Percentiles rank a stretch among this genome's conserved stretches.
Evolutionary conservation across 345 rosid genomes (phyloP).

Genomic region (Anacardium occidentale): DNA sequence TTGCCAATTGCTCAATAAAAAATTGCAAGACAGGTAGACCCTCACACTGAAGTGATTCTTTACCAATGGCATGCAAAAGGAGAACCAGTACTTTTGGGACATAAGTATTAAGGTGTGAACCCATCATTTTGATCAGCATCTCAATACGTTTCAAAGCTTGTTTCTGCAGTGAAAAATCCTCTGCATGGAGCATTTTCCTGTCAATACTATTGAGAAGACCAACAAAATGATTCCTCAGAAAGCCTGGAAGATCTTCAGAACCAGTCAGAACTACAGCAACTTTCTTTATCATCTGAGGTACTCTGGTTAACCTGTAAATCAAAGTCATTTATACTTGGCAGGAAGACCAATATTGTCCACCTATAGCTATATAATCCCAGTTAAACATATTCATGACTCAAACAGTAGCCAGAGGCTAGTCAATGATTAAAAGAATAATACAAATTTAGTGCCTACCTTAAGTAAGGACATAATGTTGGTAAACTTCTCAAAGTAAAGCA

Average conservation of each 20-base stretch:
- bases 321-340: constrained; percentile 19
- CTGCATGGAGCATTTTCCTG: constrained; percentile 85
- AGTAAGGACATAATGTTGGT: not conserved
- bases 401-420: not conserved
- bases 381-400: not conserved
- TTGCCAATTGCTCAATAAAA: constrained; percentile 72
- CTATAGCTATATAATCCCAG: not conserved
- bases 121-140: constrained; percentile 92
- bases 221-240: constrained; percentile 94
- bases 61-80: constrained; percentile 86
- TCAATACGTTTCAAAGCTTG: constrained; percentile 89
- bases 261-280: constrained; percentile 75
- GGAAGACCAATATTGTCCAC: not conserved
- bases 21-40: constrained; percentile 86
- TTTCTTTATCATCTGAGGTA: constrained; percentile 75
- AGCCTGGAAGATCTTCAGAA: constrained; percentile 76
- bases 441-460: not conserved
- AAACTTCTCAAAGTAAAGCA: not conserved
- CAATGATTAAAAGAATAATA: not conserved
- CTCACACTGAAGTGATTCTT: constrained; percentile 79
- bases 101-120: constrained; percentile 77
- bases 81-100: constrained; percentile 95
- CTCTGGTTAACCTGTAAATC: constrained; percentile 66
- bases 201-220: constrained; percentile 92
- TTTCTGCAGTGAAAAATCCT: constrained; percentile 66